Evolutionary conservation across 257 asterid species (phyloP).

Genomic region (Lavandula angustifolia): DNA sequence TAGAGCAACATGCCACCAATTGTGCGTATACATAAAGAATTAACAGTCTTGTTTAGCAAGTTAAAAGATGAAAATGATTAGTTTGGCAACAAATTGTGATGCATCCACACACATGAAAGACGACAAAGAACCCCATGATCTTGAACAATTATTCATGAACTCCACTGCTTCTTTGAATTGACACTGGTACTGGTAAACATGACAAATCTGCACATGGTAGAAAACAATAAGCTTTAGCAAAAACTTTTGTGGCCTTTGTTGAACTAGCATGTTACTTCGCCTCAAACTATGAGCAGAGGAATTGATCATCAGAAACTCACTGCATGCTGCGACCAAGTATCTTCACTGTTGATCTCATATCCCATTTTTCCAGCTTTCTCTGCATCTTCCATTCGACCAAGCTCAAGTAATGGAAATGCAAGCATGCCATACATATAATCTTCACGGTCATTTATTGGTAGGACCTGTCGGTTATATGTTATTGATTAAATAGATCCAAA

Average conservation of each 20-base stretch:
- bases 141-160: constrained; percentile 80
- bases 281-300: constrained; percentile 2
- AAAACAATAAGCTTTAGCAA: constrained; percentile 14
- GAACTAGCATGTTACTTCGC: constrained; percentile 3
- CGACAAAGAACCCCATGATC: constrained; percentile 76
- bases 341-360: constrained; percentile 66
- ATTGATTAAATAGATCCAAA: constrained; percentile 1
- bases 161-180: constrained; percentile 88
- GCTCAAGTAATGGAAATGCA: constrained; percentile 87
- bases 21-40: constrained; percentile 76
- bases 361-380: constrained; percentile 74
- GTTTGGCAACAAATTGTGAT: background rate
- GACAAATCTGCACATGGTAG: constrained; percentile 75
- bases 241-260: constrained; percentile 1
- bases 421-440: constrained; percentile 86
- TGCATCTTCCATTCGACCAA: constrained; percentile 77
- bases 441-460: constrained; percentile 57
- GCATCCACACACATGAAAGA: constrained; percentile 72
- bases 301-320: constrained; percentile 45
- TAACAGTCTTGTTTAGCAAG: constrained; percentile 35
- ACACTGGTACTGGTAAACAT: constrained; percentile 83
- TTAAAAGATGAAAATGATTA: constrained; percentile 16
- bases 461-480: constrained; percentile 53
- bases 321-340: constrained; percentile 95
- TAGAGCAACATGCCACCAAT: constrained; percentile 98